Base-by-base conservation (phyloP, 257 asterid species). In the Rubia yunnanensis region DNA sequence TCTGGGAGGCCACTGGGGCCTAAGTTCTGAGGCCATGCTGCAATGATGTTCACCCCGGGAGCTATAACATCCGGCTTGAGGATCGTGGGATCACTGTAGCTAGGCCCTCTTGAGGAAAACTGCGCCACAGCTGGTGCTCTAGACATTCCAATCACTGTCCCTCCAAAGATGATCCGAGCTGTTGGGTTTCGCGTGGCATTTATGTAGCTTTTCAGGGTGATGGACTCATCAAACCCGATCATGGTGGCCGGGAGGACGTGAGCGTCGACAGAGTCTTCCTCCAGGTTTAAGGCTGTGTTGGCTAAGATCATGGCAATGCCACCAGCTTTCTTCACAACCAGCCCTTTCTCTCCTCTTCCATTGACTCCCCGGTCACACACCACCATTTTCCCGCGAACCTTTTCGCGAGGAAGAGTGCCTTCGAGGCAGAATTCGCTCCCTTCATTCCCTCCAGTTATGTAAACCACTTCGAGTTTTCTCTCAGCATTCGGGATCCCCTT, bases 1-100 rank as follows among this genome's bases (percentile, higher is more conserved):
- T 83, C 95, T 1, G 86, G 88, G 72, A 91, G 94, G 73, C 83
- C 90, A n/a, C 86, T 88, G 0, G 95, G 96, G 65, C 95, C 96
- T 10, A 91, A 81, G 58, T 88, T 91, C 56, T 91, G 92, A 7
- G 95, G 98, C 98, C 96, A 91, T 0, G 96, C 98, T 6, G 95
- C 98, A 0, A 91, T 86, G 36, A 88, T 88, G 81, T 91, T 91
- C 15, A 91, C 98, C 32, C 96, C 96, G 3, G 96, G 95, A 64
- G 96, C 98, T 48, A 88, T 85, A 81, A 91, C 73, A 66, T 91
- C 98, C 7, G 96, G 98, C 73, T 88, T 91, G 56, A 91, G 85
- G 31, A 91, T 76, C 5, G 95, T 81, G 60, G 96, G 95, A 57
- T 91, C 96, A 0, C 88, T 81, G 72, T 70, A 85, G 71, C 96